phyloP scores from a whole-genome alignment of 305 asterid species.

The Caryopteris hybrid region DNA sequence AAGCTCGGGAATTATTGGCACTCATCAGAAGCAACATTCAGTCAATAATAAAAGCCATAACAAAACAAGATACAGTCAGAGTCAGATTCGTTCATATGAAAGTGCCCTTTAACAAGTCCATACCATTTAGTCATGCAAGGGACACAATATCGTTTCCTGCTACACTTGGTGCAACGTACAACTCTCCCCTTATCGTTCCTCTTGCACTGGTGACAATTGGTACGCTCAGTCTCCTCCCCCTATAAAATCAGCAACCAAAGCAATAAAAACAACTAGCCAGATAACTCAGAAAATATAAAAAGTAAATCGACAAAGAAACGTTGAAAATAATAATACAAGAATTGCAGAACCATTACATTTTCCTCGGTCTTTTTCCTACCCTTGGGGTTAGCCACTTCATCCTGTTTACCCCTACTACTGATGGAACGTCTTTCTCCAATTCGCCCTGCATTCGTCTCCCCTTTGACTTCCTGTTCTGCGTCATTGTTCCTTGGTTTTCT shows the following conservation, averaged over 20 bases:
- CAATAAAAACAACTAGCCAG: conserved; percentile 3
- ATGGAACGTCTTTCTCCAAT: not conserved
- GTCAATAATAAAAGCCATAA: not conserved
- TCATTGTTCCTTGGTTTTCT: conserved; percentile 13
- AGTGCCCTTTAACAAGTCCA: not conserved
- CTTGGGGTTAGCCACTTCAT: not conserved
- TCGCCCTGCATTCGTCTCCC: not conserved
- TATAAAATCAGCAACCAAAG: conserved; percentile 17
- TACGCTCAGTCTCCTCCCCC: conserved; percentile 36
- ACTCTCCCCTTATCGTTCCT: conserved; percentile 73
- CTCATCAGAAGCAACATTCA: not conserved
- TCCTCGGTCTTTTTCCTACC: conserved; percentile 6
- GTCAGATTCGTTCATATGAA: conserved; percentile 1
- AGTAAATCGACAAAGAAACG: too few relatives aligned
- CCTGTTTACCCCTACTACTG: conserved; percentile 7
- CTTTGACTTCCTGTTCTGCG: conserved; percentile 4
- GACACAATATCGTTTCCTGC: conserved; percentile 50
- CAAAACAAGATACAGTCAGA: not conserved
- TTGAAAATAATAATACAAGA: not conserved
- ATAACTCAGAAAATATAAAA: conserved; percentile 9
- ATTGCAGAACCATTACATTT: conserved; percentile 20
- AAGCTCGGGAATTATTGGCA: conserved; percentile 2
- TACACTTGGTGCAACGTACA: conserved; percentile 56
- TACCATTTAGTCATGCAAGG: conserved; percentile 69
- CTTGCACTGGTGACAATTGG: conserved; percentile 77